A percentile compares a stretch with the other conserved stretches of the same genome.
phyloP scores from a whole-genome alignment of 805 yeast species.

The Komagataella ulmi region DNA sequence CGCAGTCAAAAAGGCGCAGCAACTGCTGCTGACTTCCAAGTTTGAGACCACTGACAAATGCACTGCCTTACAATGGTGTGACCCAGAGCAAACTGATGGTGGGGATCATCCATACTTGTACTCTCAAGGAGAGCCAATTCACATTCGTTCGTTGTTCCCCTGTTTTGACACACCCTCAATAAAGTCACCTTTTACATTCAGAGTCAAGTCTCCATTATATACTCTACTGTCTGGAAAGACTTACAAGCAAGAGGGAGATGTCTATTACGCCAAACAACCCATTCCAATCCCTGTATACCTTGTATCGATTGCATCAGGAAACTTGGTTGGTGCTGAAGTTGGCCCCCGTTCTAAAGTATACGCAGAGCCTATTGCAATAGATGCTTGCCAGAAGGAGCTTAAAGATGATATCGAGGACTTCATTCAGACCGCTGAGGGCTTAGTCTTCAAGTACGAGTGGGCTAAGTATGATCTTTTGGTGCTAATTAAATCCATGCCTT shows the following conservation, averaged over 20 bases:
- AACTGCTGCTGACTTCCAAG: constrained; percentile 3
- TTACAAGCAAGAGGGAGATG: constrained; percentile 14
- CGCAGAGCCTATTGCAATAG: constrained; percentile 59
- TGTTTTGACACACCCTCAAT: constrained; percentile 86
- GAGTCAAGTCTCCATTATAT: constrained; percentile 51
- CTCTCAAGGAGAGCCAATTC: constrained; percentile 87
- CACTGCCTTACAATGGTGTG: constrained; percentile 80
- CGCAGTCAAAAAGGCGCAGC: constrained; percentile 13
- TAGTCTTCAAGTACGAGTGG: constrained; percentile 79
- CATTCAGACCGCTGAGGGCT: constrained; percentile 61
- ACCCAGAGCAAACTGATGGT: constrained; percentile 64
- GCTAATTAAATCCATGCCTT: constrained; percentile 67
- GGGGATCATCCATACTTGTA: constrained; percentile 58
- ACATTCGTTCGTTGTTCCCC: constrained; percentile 79
- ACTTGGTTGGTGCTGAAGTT: constrained; percentile 46
- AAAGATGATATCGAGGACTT: constrained; percentile 71
- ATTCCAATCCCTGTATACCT: constrained; percentile 81
- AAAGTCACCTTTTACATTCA: constrained; percentile 49
- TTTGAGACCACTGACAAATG: constrained; percentile 52
- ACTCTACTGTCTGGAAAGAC: constrained; percentile 59
- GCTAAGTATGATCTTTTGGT: constrained; percentile 67
- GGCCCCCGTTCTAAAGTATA: constrained; percentile 84
- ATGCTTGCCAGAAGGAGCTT: constrained; percentile 68
- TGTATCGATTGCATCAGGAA: constrained; percentile 79
- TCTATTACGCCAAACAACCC: constrained; percentile 49